Base-by-base conservation (phyloP, 805 yeast genomes). In the Candida railenensis region DNA sequence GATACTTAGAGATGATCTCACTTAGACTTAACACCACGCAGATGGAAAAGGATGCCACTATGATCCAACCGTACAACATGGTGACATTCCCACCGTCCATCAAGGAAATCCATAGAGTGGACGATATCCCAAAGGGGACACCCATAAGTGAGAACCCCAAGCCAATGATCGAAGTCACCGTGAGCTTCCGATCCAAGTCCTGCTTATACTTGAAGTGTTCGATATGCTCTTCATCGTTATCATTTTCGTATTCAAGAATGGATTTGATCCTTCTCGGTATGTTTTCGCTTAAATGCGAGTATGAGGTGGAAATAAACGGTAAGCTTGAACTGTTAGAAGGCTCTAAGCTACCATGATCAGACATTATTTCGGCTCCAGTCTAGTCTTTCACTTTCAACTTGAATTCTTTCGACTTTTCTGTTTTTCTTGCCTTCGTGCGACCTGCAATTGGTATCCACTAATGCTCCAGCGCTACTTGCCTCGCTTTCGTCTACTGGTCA, bases 121-220 rank as follows among this genome's bases (percentile, higher is more conserved):
- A 81, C 8, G 89, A 81, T 54, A 87, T 75, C 1, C 92, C 90
- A 54, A 86, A 76, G 0, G 91, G 92, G 0, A 89, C 91, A 37
- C 89, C 87, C 91, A 87, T 85, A 28, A 87, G 66, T 1, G 90
- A 82, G 59, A 87, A 86, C 0, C 94, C 92, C 20, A 87, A 67
- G 3, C 94, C 96, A 19, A 87, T 78, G 39, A 87, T 80, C 0
- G 91, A 83, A 1, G 81, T 70, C 9, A 85, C 83, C 0, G 88
- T 82, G 46, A 87, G 72, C 50, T 84, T 82, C 53, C 89, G 74
- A 48, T 80, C 81, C 48, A 87, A 67, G 40, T 83, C 87, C 58
- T 85, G 90, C 53, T 84, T 83, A 60, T 87, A 87, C 46, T 80
- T 80, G 70, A 87, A 85, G 55, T 82, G 86, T 52, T 85, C 90